Percentiles rank a stretch among this genome's conserved stretches.
Evolutionary conservation across 306 rosid species (phyloP).

Genomic region (Cucurbita maxima): DNA sequence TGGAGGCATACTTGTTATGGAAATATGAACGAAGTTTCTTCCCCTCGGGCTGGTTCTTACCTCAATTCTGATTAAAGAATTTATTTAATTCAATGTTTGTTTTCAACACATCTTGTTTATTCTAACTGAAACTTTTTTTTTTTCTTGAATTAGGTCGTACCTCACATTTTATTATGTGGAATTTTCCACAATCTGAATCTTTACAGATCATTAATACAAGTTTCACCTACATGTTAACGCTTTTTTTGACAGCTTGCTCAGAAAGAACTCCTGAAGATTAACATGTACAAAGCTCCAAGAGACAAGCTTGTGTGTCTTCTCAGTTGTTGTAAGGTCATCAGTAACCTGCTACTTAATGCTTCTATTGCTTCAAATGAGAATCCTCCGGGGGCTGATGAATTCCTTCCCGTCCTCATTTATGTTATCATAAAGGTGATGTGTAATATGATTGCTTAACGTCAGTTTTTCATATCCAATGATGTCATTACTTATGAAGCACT

Average conservation of each 20-base stretch:
- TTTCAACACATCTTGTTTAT: background rate
- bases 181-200: background rate
- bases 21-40: background rate
- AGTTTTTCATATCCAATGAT: background rate
- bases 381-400: constrained; percentile 94
- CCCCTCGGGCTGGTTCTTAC: background rate
- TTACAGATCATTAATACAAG: background rate
- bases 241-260: constrained; percentile 73
- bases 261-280: constrained; percentile 89
- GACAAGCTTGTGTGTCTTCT: constrained; percentile 81
- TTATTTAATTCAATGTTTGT: background rate
- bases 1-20: background rate
- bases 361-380: constrained; percentile 66
- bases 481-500: background rate
- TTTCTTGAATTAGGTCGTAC: background rate
- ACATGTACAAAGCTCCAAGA: constrained; percentile 96
- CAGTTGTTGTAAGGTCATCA: too few relatives aligned
- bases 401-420: constrained; percentile 90
- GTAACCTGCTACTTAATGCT: constrained; percentile 51
- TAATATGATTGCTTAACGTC: background rate
- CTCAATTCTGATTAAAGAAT: background rate
- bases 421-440: constrained; percentile 57
- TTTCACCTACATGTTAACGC: constrained; percentile 8
- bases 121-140: background rate
- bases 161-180: too few relatives aligned